These are phyloP conservation scores for Pugionium cornutum DNA, from an alignment of 345 rosid genomes.

Conservation along the genomic window DNA sequence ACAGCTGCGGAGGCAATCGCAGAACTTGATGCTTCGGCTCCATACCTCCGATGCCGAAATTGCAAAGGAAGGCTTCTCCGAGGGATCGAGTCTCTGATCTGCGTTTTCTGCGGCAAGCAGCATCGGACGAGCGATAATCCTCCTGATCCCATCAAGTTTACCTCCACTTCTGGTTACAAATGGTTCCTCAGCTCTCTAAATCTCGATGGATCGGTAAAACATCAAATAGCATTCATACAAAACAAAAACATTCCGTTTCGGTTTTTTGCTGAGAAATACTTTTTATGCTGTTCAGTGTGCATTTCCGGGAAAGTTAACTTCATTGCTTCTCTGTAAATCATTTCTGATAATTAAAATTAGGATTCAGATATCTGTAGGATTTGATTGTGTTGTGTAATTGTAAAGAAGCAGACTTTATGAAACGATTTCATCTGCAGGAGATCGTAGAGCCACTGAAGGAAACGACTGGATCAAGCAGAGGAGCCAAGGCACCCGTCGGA, in stretches of 20 bases:
- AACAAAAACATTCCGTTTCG: neutral
- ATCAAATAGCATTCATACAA: neutral
- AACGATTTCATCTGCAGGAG: constrained; percentile 55
- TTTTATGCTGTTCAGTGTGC: neutral
- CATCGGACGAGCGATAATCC: constrained; percentile 44
- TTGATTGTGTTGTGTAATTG: constrained; percentile 4
- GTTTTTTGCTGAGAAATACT: neutral
- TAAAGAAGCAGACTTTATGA: constrained; percentile 6
- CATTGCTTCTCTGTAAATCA: neutral
- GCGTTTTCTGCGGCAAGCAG: constrained; percentile 76
- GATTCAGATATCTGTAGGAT: neutral
- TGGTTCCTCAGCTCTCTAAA: constrained; percentile 68
- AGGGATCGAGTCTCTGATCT: constrained; percentile 58
- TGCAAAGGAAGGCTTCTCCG: constrained; percentile 69
- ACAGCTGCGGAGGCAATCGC: constrained; percentile 50
- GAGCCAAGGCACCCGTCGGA: constrained; percentile 35
- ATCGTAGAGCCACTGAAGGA: constrained; percentile 50
- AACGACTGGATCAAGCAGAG: constrained; percentile 45
- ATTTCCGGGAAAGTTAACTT: neutral
- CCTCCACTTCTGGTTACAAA: constrained; percentile 56
- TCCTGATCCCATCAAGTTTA: constrained; percentile 68
- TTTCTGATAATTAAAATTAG: neutral
- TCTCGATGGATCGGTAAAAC: constrained; percentile 77
- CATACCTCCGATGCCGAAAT: constrained; percentile 62
- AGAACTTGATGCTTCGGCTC: constrained; percentile 61